Evolutionary conservation across 1,139 yeast genomes (phyloP), one percentile per base, ranked within the genome.

Genomic region (Blastobotrys aristatus): DNA sequence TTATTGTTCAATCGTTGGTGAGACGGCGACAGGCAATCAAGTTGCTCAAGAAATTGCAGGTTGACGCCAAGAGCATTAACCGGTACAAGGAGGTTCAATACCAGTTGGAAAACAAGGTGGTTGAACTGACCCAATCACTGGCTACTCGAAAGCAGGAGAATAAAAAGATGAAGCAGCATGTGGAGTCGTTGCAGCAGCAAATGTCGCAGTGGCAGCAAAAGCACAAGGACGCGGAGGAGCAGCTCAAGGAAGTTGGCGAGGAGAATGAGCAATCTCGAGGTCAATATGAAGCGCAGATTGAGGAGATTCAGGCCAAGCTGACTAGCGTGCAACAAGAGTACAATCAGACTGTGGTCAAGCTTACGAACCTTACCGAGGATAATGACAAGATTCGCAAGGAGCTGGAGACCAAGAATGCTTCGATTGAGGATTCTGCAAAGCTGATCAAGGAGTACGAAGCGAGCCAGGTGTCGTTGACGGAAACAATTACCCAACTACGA

Each of bases 51-150:
- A 69, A 73, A 52, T 73, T 88, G 63, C 84, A 80, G 64, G 77
- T 75, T 26, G 97, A 92, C 57, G 96, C 97, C 35, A 88, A 88
- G 65, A 87, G 96, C 20, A 95, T 88, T 42, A 84, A 82, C 63
- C 95, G 84, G 62, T 77, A 87, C 72, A 81, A 87, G 67, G 96
- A 92, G 65, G 95, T 88, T 35, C 88, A 95, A 60, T 92, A 88
- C 69, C 82, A 85, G 64, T 77, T 92, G 61, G 98, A 94, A 67
- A 92, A 90, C 68, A 92, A 92, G 74, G 97, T 94, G 21, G 89
- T 92, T 55, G 96, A 90, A 66, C 78, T 94, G 56, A 89, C 96
- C 1, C 96, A 90, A 65, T 79, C 83, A 8, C 74, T 90, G 56
- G 80, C 95, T 1, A 68, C 82, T 24, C 84, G 85, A 67, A 80